Evolutionary conservation across 129 eudicot species (phyloP), one percentile per base, ranked within the genome.

Genomic region (Deinandra increscens): DNA sequence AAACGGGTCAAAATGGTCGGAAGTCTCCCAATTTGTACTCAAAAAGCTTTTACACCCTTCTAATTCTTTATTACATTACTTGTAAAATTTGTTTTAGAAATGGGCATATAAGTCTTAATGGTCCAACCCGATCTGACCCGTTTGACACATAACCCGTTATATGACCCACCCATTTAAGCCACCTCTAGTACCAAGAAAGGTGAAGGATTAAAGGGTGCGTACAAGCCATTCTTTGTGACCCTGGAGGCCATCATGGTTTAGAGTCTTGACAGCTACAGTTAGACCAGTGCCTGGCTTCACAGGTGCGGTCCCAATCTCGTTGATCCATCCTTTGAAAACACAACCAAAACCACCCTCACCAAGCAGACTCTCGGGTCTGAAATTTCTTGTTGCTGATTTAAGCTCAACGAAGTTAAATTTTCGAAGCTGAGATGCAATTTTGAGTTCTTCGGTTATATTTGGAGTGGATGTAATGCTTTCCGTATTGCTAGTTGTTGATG

Each of bases 141-240:
- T n/a, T n/a, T n/a, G n/a, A 22, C 9, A 46, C 1, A 0, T 41
- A 7, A 34, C 19, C 13, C 13, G 7, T 43, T 29, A 71, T 65
- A 44, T 41, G 31, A 70, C 31, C 46, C 59, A 5, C 23, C 49
- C 69, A 34, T 18, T 19, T 17, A 33, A 33, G 41, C 49, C 62
- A 72, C 41, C 50, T 61, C 26, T 60, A 60, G 0, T 62, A 48
- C 26, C 39, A 59, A 66, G 7, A 42, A 75, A 19, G 17, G 10
- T 0, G 0, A 71, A 58, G 9, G 26, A 41, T 1, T 20, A 41
- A 20, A 66, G 29, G 26, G 26, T 5, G 53, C 90, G 3, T 81
- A 89, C 99, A 45, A 93, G 89, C 98, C 98, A 93, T 76, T 93
- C 98, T 80, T 79, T 93, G 78, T 93, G 98, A 75, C 99, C 99